Percentiles rank a stretch among this genome's conserved stretches.
Conservation (phyloP, 495 filamentous ascomycete species). For the Hypoxylon cercidicola region DNA sequence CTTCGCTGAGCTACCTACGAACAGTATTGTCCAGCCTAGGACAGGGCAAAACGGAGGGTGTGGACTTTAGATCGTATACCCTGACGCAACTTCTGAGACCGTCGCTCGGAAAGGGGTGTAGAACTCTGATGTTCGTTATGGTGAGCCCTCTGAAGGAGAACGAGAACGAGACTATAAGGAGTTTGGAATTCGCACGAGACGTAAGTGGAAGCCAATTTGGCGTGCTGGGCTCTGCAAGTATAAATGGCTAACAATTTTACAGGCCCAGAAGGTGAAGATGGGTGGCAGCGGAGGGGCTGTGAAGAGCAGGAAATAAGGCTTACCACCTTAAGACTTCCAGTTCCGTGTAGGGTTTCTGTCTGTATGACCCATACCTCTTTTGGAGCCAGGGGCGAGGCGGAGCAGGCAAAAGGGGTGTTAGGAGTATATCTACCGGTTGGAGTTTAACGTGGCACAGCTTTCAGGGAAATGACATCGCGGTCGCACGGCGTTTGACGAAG, state of each 20-base stretch:
- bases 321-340: too few species aligned
- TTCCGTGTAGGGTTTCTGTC: too few species aligned
- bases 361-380: too few species aligned
- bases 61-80: constrained; percentile 97
- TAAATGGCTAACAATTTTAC: constrained; percentile 20
- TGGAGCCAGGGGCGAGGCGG: not conserved
- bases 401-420: not conserved
- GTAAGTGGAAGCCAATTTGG: constrained; percentile 51
- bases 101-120: constrained; percentile 92
- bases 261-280: constrained; percentile 50
- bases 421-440: too few species aligned
- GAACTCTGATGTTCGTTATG: constrained; percentile 99
- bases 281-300: constrained; percentile 35
- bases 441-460: too few species aligned
- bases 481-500: constrained; percentile 6
- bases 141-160: constrained; percentile 92
- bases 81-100: constrained; percentile 96
- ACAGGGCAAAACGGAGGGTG: constrained; percentile 83
- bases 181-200: constrained; percentile 96
- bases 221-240: not conserved
- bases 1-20: constrained; percentile 87
- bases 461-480: too few species aligned
- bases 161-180: constrained; percentile 91
- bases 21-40: constrained; percentile 95
- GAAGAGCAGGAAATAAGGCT: constrained; percentile 30